Conservation (phyloP, 768 basidiomycete species). For the Naganishia vaughanmartiniae region DNA sequence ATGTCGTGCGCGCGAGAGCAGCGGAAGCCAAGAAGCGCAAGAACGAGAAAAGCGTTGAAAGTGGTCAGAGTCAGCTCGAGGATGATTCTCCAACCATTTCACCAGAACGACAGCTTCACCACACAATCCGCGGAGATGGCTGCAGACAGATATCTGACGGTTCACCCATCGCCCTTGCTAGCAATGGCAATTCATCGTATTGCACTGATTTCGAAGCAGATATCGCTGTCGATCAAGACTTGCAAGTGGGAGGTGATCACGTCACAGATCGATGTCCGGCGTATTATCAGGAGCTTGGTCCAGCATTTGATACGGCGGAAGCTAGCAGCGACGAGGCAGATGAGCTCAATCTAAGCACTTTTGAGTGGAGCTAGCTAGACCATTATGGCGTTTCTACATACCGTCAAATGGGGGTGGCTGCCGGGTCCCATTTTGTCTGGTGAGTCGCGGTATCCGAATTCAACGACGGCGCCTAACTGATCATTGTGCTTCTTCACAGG, state of each 20-base stretch:
- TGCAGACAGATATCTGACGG: not conserved
- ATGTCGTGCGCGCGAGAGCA: not conserved
- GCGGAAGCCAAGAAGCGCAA: not conserved
- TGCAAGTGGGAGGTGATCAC: too few relatives aligned
- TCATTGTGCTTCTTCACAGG: too few relatives aligned
- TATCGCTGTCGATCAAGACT: not conserved
- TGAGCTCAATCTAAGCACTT: not conserved
- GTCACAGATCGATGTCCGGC: not conserved
- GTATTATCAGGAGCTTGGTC: not conserved
- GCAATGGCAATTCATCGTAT: not conserved
- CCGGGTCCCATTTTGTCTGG: too few relatives aligned
- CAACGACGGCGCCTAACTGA: too few relatives aligned
- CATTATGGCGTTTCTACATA: too few relatives aligned
- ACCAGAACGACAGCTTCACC: not conserved
- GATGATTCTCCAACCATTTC: not conserved
- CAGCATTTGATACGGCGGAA: not conserved
- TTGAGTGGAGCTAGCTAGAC: not conserved
- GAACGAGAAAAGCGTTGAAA: not conserved
- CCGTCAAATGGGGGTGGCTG: too few relatives aligned
- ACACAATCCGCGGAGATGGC: not conserved
- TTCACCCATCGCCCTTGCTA: not conserved
- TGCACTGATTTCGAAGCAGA: conserved; percentile 9
- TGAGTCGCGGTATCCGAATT: too few relatives aligned
- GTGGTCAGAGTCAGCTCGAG: not conserved
- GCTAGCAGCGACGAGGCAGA: not conserved